phyloP scores from a whole-genome alignment of 2,329 filamentous ascomycete species.

The Neodidymelliopsis sp. region DNA sequence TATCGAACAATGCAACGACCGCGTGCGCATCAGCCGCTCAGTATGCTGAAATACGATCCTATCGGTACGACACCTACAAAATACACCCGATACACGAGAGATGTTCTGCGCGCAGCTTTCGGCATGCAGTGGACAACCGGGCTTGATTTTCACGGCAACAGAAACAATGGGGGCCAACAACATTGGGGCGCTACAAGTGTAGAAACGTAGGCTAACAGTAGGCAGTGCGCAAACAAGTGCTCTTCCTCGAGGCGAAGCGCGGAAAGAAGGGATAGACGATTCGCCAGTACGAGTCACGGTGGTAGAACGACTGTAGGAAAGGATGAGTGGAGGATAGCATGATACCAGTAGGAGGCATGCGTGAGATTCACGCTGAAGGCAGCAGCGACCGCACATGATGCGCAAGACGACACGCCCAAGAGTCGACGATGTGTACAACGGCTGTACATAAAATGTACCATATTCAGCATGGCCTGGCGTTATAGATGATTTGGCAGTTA shows the following conservation, averaged over 20 bases:
- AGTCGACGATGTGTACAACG: constrained; percentile 10
- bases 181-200: too few relatives aligned
- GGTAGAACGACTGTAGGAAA: background rate
- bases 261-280: constrained; percentile 62
- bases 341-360: too few relatives aligned
- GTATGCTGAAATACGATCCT: constrained; percentile 98
- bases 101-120: background rate
- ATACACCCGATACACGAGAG: constrained; percentile 12
- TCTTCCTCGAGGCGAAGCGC: constrained; percentile 94
- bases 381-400: background rate
- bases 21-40: constrained; percentile 81
- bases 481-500: constrained; percentile 24
- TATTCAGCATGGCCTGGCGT: constrained; percentile 40
- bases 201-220: constrained; percentile 24
- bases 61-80: constrained; percentile 69
- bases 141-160: too few relatives aligned
- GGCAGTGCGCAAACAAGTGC: constrained; percentile 88
- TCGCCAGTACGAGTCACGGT: background rate
- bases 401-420: background rate
- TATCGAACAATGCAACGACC: constrained; percentile 91
- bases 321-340: too few relatives aligned
- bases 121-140: too few relatives aligned
- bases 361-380: too few relatives aligned
- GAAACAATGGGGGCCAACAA: too few relatives aligned
- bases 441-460: constrained; percentile 35